These are phyloP conservation scores for Podospora tetraspora DNA, from an alignment of 495 filamentous ascomycete species.

Conservation along the genomic window DNA sequence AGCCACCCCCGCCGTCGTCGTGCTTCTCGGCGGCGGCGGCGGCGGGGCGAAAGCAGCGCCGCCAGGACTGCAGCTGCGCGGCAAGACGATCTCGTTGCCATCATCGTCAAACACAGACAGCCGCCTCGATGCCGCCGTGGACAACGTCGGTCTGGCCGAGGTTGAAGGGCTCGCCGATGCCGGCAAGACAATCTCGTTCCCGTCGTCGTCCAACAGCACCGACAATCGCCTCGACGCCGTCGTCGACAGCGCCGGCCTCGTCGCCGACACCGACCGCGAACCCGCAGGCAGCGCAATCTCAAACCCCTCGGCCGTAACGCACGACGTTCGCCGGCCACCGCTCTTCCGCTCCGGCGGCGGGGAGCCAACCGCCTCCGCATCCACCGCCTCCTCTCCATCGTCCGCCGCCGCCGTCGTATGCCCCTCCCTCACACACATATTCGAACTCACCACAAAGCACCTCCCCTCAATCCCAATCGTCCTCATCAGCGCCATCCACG, in stretches of 20 bases:
- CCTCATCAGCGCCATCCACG: conserved; percentile 77
- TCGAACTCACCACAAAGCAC: conserved; percentile 80
- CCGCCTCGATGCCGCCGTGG: conserved; percentile 7
- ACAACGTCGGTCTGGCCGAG: neutral
- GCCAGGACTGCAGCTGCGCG: conserved; percentile 5
- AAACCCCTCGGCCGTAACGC: conserved; percentile 34
- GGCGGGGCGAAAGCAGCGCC: neutral
- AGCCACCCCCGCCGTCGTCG: neutral
- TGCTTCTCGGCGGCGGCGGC: neutral
- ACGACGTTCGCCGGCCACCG: conserved; percentile 25
- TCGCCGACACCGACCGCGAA: neutral
- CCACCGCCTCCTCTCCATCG: neutral
- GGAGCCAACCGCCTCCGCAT: neutral
- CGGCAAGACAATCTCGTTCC: neutral
- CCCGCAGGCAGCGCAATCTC: conserved; percentile 34
- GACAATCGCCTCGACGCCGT: neutral
- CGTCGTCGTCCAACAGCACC: neutral
- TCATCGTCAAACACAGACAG: conserved; percentile 42
- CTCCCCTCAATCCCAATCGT: conserved; percentile 77
- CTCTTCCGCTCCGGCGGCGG: neutral
- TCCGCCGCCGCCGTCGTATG: neutral
- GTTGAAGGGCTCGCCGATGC: neutral
- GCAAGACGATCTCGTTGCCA: conserved; percentile 44
- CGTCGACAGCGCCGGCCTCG: neutral
- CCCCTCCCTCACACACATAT: conserved; percentile 62